Evolutionary conservation across 2,329 filamentous ascomycete genomes (phyloP).

Genomic region (Knufia petricola): DNA sequence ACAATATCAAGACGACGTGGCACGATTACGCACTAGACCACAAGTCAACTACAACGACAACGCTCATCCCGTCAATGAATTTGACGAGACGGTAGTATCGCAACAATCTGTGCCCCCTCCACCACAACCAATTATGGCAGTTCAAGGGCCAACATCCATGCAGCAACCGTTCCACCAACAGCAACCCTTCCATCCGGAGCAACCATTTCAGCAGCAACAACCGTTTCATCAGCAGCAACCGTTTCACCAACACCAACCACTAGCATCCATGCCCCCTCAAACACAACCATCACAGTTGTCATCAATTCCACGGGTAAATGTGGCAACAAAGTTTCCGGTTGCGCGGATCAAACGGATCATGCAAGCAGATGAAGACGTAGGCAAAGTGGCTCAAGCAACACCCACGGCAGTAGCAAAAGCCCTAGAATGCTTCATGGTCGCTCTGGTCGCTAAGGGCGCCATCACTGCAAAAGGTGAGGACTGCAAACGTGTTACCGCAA

Average conservation of each 20-base stretch:
- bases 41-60: constrained; percentile 9
- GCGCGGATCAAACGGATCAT: constrained; percentile 98
- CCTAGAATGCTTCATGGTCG: constrained; percentile 95
- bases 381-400: constrained; percentile 95
- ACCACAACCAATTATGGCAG: constrained; percentile 7
- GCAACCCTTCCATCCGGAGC: not conserved
- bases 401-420: constrained; percentile 94
- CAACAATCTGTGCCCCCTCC: constrained; percentile 5
- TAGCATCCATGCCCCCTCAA: constrained; percentile 12
- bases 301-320: constrained; percentile 52
- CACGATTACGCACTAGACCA: constrained; percentile 1
- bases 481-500: constrained; percentile 79
- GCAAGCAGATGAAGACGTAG: constrained; percentile 97
- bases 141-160: not conserved
- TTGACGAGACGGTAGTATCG: constrained; percentile 1
- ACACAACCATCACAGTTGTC: constrained; percentile 12
- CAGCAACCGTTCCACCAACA: not conserved
- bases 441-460: constrained; percentile 79
- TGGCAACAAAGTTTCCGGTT: constrained; percentile 93
- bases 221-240: constrained; percentile 3
- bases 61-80: constrained; percentile 1
- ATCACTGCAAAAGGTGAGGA: constrained; percentile 60
- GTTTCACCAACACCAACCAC: constrained; percentile 6
- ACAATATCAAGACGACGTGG: constrained; percentile 5
- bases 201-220: not conserved